These are phyloP conservation scores for Aureobasidium sp. DNA, from an alignment of 2,329 filamentous ascomycete species.

Conservation along the genomic window DNA sequence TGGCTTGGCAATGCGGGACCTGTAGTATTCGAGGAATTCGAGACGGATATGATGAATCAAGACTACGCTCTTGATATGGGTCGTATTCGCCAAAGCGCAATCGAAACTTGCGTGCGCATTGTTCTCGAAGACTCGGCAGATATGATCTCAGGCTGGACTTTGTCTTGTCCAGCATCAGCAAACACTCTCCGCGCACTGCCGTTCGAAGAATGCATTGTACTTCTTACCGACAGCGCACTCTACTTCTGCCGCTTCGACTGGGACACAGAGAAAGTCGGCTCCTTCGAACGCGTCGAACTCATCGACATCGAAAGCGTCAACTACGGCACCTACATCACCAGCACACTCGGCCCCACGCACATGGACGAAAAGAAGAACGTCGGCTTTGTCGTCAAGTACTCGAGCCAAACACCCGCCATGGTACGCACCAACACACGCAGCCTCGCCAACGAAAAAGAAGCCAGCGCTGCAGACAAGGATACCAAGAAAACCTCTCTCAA, in stretches of 20 bases:
- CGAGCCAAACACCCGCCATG: slow-evolving; percentile 60
- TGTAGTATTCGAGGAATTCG: slow-evolving; percentile 86
- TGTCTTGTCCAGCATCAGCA: slow-evolving; percentile 65
- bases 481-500: slow-evolving; percentile 19
- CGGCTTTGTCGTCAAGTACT: slow-evolving; percentile 73
- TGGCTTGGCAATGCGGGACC: slow-evolving; percentile 80
- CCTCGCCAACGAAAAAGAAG: slow-evolving; percentile 49
- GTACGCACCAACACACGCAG: slow-evolving; percentile 79
- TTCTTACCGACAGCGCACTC: slow-evolving; percentile 75
- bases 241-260: slow-evolving; percentile 92
- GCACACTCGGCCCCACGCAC: slow-evolving; percentile 68
- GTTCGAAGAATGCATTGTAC: slow-evolving; percentile 79
- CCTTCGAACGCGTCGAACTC: slow-evolving; percentile 79
- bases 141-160: slow-evolving; percentile 79
- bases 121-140: slow-evolving; percentile 81
- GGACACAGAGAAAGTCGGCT: slow-evolving; percentile 87
- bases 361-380: slow-evolving; percentile 68
- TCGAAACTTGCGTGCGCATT: slow-evolving; percentile 79
- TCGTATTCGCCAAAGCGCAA: slow-evolving; percentile 77
- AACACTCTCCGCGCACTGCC: slow-evolving; percentile 60
- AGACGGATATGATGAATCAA: slow-evolving; percentile 83
- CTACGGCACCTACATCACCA: slow-evolving; percentile 83
- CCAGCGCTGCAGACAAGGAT: slow-evolving; percentile 20
- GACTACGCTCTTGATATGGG: slow-evolving; percentile 84
- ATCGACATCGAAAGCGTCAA: slow-evolving; percentile 63